These are phyloP conservation scores for Cystofilobasidium capitatum DNA, from an alignment of 768 basidiomycete genomes.

Conservation along the genomic window DNA sequence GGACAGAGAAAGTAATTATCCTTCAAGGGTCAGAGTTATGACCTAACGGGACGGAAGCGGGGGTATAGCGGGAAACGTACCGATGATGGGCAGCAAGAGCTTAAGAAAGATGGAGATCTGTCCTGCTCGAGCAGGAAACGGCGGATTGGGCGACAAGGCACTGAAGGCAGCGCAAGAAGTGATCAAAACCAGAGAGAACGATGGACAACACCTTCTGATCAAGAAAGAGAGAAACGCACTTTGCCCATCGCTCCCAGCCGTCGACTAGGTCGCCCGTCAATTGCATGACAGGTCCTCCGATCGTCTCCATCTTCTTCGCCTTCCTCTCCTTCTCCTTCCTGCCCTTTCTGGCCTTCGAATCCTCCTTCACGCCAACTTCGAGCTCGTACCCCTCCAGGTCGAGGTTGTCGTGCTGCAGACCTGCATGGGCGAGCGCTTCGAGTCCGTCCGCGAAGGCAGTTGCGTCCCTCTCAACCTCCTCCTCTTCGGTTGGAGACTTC, in stretches of 20 bases:
- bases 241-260: slow-evolving; percentile 43
- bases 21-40: slow-evolving; percentile 37
- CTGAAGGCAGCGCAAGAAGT: slow-evolving; percentile 28
- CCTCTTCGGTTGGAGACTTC: neutral
- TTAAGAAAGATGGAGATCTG: neutral
- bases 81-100: slow-evolving; percentile 21
- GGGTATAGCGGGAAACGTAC: neutral
- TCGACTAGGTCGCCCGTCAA: slow-evolving; percentile 40
- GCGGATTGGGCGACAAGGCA: slow-evolving; percentile 42
- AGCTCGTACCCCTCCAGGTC: slow-evolving; percentile 27
- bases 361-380: slow-evolving; percentile 29
- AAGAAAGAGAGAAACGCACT: slow-evolving; percentile 29
- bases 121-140: slow-evolving; percentile 33
- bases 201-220: neutral
- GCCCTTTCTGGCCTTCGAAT: neutral
- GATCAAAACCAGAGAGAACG: neutral
- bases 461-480: slow-evolving; percentile 7
- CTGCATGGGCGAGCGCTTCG: slow-evolving; percentile 36
- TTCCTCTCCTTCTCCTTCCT: slow-evolving; percentile 25
- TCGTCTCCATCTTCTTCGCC: slow-evolving; percentile 38
- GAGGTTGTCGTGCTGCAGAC: slow-evolving; percentile 27
- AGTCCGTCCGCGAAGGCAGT: slow-evolving; percentile 3
- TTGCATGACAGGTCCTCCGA: slow-evolving; percentile 40
- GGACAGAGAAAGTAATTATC: slow-evolving; percentile 34
- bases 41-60: slow-evolving; percentile 32